Conservation (phyloP, 2,329 filamentous ascomycete genomes). For the Alternaria alternata region DNA sequence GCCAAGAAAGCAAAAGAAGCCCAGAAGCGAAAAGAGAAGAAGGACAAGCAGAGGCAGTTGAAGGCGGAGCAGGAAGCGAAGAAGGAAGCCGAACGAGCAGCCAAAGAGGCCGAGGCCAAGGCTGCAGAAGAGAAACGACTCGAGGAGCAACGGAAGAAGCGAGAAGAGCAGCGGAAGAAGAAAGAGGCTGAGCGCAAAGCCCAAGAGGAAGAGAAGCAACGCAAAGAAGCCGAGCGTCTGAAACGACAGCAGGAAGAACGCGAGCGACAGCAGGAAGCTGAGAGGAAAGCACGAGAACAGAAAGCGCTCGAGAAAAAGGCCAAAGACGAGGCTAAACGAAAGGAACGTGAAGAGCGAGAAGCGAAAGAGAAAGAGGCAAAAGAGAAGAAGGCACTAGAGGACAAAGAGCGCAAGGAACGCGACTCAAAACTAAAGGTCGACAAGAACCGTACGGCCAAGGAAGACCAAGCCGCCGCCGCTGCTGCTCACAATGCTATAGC, state of each 20-base stretch:
- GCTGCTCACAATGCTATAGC: slow-evolving; percentile 38
- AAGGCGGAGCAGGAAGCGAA: slow-evolving; percentile 90
- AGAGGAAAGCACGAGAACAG: slow-evolving; percentile 81
- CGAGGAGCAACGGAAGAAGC: slow-evolving; percentile 81
- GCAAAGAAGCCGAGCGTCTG: slow-evolving; percentile 85
- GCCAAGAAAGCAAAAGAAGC: slow-evolving; percentile 94
- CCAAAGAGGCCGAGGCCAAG: slow-evolving; percentile 79
- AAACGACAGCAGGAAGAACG: slow-evolving; percentile 83
- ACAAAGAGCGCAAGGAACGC: slow-evolving; percentile 66
- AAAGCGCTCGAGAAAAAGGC: slow-evolving; percentile 84
- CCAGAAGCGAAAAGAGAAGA: slow-evolving; percentile 94
- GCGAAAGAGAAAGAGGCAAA: slow-evolving; percentile 77
- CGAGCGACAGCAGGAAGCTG: slow-evolving; percentile 83
- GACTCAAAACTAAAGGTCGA: slow-evolving; percentile 62
- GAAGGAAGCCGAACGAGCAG: slow-evolving; percentile 87
- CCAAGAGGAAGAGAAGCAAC: slow-evolving; percentile 84
- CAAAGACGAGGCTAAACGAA: slow-evolving; percentile 75
- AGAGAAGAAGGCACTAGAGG: slow-evolving; percentile 69
- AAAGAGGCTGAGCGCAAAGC: slow-evolving; percentile 89
- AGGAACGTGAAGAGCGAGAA: slow-evolving; percentile 71
- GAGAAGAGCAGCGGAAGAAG: slow-evolving; percentile 90
- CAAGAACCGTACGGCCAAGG: slow-evolving; percentile 52
- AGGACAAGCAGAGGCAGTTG: slow-evolving; percentile 84
- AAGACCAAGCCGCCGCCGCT: slow-evolving; percentile 50
- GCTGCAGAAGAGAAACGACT: slow-evolving; percentile 79